Evolutionary conservation across 495 filamentous ascomycete genomes (phyloP).

Genomic region (Friedmanniomyces endolithicus): DNA sequence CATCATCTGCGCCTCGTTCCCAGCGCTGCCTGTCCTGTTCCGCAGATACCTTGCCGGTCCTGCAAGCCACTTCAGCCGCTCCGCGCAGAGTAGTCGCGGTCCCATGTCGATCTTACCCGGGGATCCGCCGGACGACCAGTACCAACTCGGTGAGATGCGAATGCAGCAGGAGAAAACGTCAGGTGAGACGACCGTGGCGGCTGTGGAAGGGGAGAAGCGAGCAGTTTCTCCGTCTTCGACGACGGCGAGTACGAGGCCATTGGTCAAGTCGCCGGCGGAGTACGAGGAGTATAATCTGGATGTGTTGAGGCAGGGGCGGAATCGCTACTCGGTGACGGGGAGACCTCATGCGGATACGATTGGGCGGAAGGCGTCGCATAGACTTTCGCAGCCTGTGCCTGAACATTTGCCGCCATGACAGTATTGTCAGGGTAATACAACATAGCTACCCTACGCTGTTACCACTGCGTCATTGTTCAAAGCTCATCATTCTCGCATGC

Average conservation of each 20-base stretch:
- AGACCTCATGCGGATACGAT: not conserved
- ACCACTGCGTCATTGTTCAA: too few species aligned
- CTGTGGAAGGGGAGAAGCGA: not conserved
- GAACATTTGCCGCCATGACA: not conserved
- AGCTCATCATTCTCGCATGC: not conserved
- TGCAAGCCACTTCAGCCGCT: not conserved
- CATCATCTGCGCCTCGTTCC: slow-evolving; percentile 11
- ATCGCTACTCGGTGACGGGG: not conserved
- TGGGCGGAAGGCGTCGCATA: not conserved
- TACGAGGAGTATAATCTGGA: slow-evolving; percentile 7
- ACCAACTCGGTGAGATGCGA: not conserved
- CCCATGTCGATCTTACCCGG: not conserved
- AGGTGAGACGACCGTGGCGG: not conserved
- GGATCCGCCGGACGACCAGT: not conserved
- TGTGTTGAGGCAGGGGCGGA: not conserved
- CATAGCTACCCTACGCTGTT: not conserved
- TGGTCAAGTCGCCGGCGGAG: slow-evolving; percentile 1
- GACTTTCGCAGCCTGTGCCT: not conserved
- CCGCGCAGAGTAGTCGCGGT: not conserved
- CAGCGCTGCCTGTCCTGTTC: slow-evolving; percentile 11
- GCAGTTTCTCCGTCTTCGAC: not conserved
- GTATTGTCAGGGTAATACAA: not conserved
- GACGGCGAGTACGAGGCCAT: not conserved
- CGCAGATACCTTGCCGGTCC: slow-evolving; percentile 2
- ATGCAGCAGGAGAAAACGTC: not conserved